Base-by-base conservation (phyloP, 2,329 filamentous ascomycete genomes). In the Diatrype stigma region DNA sequence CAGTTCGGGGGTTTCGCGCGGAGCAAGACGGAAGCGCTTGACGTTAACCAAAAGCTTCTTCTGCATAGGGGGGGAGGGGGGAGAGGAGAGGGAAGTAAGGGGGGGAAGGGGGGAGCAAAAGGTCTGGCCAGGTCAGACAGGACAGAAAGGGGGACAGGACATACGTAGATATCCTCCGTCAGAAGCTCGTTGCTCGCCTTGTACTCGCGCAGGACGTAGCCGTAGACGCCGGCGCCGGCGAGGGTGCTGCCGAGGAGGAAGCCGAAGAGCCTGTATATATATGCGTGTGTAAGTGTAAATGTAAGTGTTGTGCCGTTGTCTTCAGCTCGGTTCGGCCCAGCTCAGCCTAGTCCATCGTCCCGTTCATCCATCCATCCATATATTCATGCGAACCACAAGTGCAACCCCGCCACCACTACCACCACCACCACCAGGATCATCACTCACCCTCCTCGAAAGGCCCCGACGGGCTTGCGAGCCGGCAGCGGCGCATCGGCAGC, bases 141-240 rank as follows among this genome's bases (percentile, higher is more conserved):
- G n/a, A n/a, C n/a, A 45, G 32, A 54, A 52, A 28, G 49, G 46
- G 51, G 54, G 50, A 52, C 47, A 56, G 51, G 55, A 86, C 90
- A 72, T 81, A 96, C 93, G 73, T 93, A 93, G 70, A 97, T 96
- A 73, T 97, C 93, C 73, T 96, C 91, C 54, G 87, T 93, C 72
- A 97, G 77, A 66, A 96, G 81, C 73, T 96, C 89, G 75, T 96
- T 97, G 61, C 90, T 89, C 42, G 91, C 79, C 74, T 91, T 90
- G 78, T 96, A 97, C 72, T 97, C 92, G 68, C 93, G 85, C 62
- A 97, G 75, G 59, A 96, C 82, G 71, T 97, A 97, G 70, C 90
- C 91, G 76, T 96, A 97, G 62, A 95, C 87, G 52, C 84, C 86
- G 48, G 81, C 82, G 63, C 90, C 91, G 42, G 92, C 86, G 48